Percentiles rank a stretch among this genome's conserved stretches.
Evolutionary conservation across 306 rosid species (phyloP).

Genomic region (Dryas octopetala): DNA sequence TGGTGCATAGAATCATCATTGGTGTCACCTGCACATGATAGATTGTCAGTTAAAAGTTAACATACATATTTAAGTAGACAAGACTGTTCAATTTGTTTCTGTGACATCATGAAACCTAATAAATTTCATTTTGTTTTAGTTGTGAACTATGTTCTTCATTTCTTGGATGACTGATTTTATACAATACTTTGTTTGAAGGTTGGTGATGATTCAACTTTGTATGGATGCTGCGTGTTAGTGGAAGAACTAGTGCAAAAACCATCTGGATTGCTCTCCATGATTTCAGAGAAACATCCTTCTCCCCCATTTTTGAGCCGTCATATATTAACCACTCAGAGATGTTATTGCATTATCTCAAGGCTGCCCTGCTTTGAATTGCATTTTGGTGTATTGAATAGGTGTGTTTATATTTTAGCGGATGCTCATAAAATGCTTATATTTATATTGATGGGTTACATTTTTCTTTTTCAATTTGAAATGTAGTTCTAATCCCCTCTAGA

Average conservation of each 20-base stretch:
- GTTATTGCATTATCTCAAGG: conserved; percentile 96
- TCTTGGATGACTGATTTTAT: conserved; percentile 16
- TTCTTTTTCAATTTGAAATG: not conserved
- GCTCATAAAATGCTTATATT: not conserved
- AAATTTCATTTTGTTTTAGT: not conserved
- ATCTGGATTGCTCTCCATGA: conserved; percentile 73
- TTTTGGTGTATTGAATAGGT: conserved; percentile 93
- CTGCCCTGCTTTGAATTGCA: conserved; percentile 89
- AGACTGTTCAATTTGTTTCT: not conserved
- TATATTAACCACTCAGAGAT: conserved; percentile 80
- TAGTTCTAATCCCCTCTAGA: not conserved
- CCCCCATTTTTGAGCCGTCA: conserved; percentile 69
- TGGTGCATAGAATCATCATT: conserved; percentile 1
- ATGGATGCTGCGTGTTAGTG: conserved; percentile 94
- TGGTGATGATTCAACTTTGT: conserved; percentile 91
- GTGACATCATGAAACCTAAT: not conserved
- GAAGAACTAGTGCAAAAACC: conserved; percentile 95
- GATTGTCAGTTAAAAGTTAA: not conserved
- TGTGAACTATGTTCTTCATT: not conserved
- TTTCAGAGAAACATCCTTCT: conserved; percentile 58
- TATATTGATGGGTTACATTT: not conserved
- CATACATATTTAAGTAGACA: not conserved
- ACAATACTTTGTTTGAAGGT: conserved; percentile 49
- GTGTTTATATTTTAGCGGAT: conserved; percentile 12
- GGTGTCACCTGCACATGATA: not conserved